Evolutionary conservation across 73 alveolate genomes (phyloP).

Genomic region (Tetrahymena malaccensis): DNA sequence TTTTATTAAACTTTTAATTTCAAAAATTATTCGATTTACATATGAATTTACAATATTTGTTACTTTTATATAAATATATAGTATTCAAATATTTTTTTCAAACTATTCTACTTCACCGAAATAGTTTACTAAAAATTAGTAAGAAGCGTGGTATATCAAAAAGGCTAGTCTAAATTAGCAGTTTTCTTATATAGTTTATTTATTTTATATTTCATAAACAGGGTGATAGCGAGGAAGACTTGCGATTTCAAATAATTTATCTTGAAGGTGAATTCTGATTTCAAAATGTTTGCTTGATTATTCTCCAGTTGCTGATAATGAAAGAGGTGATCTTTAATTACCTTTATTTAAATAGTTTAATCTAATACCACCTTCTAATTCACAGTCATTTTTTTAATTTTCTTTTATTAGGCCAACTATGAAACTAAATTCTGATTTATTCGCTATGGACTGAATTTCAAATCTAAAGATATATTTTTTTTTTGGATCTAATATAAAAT

Average conservation of each 20-base stretch:
- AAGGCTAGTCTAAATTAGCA: neutral
- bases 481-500: neutral
- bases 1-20: too few species aligned
- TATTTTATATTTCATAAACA: neutral
- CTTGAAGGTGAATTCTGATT: neutral
- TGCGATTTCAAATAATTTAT: neutral
- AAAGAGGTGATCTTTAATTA: neutral
- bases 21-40: too few species aligned
- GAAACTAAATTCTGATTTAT: too few species aligned
- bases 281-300: neutral
- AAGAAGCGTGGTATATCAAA: neutral
- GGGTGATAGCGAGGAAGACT: neutral
- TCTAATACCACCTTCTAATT: neutral
- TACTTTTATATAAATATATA: too few species aligned
- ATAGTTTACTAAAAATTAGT: too few species aligned
- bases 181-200: too few species aligned
- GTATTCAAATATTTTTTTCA: neutral
- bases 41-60: too few species aligned
- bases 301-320: neutral
- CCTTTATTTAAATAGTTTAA: too few species aligned
- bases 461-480: neutral
- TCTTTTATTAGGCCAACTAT: neutral
- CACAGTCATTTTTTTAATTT: neutral
- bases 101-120: neutral
- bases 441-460: neutral